Base-by-base conservation (phyloP, 1,284 basidiomycete genomes). In the Phylloporus sp. region DNA sequence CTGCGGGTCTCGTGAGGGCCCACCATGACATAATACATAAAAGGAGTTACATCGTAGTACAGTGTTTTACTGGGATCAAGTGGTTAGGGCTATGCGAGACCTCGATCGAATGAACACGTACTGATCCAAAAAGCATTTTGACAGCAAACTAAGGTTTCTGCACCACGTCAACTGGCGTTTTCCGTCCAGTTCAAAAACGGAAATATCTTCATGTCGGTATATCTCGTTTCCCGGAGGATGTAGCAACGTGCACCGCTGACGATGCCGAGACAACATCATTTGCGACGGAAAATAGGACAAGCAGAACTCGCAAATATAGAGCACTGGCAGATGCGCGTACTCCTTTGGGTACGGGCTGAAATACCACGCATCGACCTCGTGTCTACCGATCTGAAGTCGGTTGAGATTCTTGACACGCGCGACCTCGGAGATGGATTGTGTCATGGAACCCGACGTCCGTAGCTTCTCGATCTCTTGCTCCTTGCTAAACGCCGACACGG, bases 221-320 rank as follows among this genome's bases (percentile, higher is more conserved):
- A 99, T 99, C 83, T 99, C 98, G 85, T 99, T 99, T 43, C 98
- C 98, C 1, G 98, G 98, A 23, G 98, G 98, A 82, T 98, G 95
- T n/a, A 94, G 82, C 72, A 99, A 86, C 45, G 88, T 95, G 83
- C 98, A 99, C 77, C 97, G 95, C 73, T 86, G 88, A 64, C 97
- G 91, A 82, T 99, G 98, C 63, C 98, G 90, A 68, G 88, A 87
- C 71, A 97, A 88, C 92, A 96, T 96, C 82, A 95, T 92, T 55
- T 87, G 87, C 23, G 93, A 94, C 52, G 94, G 93, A 81, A 92
- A 98, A 84, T 93, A 98, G 52, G 91, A 91, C 63, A 98, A 86
- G 80, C 98, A 99, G 84, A 98, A 98, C 83, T 99, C 98, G 90
- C 98, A 99, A 78, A 99, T 91, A 85, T 97, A 99, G 60, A 99